Evolutionary conservation across 2,329 filamentous ascomycete species (phyloP), one percentile per base, ranked within the genome.

Genomic region (Talaromyces islandicus): DNA sequence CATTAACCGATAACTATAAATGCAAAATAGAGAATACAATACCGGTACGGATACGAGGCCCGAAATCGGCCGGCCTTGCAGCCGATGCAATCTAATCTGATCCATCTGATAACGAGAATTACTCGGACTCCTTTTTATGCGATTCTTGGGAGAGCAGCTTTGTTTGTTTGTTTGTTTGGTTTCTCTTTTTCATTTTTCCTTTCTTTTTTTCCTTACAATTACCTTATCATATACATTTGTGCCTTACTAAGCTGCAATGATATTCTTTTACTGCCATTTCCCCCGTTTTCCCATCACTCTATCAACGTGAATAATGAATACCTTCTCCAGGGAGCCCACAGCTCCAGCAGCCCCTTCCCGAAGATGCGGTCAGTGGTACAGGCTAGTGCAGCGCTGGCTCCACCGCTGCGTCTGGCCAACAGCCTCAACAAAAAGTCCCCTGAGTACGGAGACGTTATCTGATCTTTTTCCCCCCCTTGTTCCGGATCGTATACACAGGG

Each of bases 81-180:
- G 25, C 53, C 17, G 21, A 55, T 43, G 43, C 30, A 55, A 35
- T 55, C 53, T 55, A 55, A 55, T 55, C 53, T 38, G 53, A 55
- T 55, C 19, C 30, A 55, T 55, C 53, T 55, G 51, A 54, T 54
- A 55, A 55, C 7, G 5, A 11, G 3, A 11, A 50, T 24, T 14
- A 24, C 21, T 9, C 19, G 0, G 48, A 12, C 43, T 24, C 19
- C 43, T 24, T 46, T 46, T 46, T 17, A 4, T 14, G n/a, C n/a
- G 11, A 9, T 46, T 10, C 10, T 32, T 32, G 30, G 10, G 10
- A 35, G 11, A 1, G 32, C 10, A 1, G 32, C 10, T 35, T 35
- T 35, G 24, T 4, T 46, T 46, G 3, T 6, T 24, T 14, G 2
- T 12, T 21, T 17, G 1, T 38, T 7, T 7, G 1, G n/a, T n/a